Base-by-base conservation (phyloP, 306 rosid genomes). In the Cicer yamashitae region DNA sequence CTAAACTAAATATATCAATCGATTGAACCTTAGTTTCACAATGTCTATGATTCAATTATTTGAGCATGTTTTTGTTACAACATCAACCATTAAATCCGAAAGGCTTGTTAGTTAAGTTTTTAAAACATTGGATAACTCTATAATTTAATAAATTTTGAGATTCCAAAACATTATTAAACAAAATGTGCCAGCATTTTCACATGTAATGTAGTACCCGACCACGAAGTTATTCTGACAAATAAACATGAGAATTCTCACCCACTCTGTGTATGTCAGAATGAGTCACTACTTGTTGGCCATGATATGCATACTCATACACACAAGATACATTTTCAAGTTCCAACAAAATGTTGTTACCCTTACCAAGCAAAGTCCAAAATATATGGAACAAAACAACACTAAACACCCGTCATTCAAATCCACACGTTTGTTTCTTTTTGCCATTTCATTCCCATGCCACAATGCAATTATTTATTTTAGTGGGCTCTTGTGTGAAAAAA, bases 161-260 rank as follows among this genome's bases (percentile, higher is more conserved):
- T 58, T 44, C 7, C 1, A 59, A 5, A 20, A 30, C 34, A 25
- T 25, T 1, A 44, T 30, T n/a, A 50, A 50, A 59, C 8, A 1
- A 70, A 34, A 51, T 22, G 40, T 57, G 63, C 1, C 62, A 22
- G 62, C 20, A 54, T 39, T 57, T 57, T 20, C 65, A 25, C 63
- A 70, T 51, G 74, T 17, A n/a, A 14, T 63, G 51, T 46, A 54
- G 30, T 18, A 30, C 67, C 11, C 14, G n/a, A 18, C 15, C 53
- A 45, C 62, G 9, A 71, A 48, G 11, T 9, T 37, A 5, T 60
- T 60, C 82, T 73, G 79, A 80, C 80, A 81, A 59, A 37, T 10
- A 67, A 40, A 67, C 77, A 68, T 62, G 72, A 70, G 74, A 61
- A 30, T 68, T 67, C 22, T 11, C 58, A 68, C 59, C 39, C 50